Evolutionary conservation across 192 early-diverging fungal genomes (phyloP).

Genomic region (Oehlia diaphana): DNA sequence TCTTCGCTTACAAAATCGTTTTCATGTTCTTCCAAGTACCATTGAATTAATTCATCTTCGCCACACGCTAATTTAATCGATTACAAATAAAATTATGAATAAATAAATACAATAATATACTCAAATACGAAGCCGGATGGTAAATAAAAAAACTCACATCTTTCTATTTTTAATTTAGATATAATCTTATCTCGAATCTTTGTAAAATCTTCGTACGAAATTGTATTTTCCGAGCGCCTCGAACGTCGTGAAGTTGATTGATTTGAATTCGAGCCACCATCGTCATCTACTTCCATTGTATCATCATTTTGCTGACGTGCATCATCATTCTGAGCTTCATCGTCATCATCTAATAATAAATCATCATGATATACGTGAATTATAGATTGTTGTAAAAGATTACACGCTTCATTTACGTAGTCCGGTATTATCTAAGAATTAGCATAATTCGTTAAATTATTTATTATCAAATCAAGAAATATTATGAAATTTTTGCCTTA

Average conservation of each 20-base stretch:
- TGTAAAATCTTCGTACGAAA: conserved; percentile 3
- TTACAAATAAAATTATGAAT: not conserved
- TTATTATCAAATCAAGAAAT: not conserved
- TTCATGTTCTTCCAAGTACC: conserved; percentile 10
- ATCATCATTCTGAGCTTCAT: not conserved
- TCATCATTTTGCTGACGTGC: not conserved
- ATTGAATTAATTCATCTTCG: not conserved
- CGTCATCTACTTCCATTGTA: conserved; percentile 17
- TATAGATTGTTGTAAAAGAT: conserved; percentile 86
- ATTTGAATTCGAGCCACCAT: not conserved
- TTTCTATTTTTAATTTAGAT: not conserved
- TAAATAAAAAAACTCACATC: conserved; percentile 1
- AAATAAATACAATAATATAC: not conserved
- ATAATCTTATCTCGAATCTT: conserved; percentile 1
- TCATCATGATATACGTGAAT: conserved; percentile 82
- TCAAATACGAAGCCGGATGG: not conserved
- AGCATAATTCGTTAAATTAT: not conserved
- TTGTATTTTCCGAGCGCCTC: not conserved
- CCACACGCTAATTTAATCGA: not conserved
- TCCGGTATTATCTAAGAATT: conserved; percentile 57
- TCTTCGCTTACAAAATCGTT: not conserved
- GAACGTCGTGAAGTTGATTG: not conserved
- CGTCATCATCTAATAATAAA: conserved; percentile 61
- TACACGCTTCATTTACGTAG: conserved; percentile 83
- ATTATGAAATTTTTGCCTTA: conserved; percentile 30